Evolutionary conservation across 2,329 filamentous ascomycete genomes (phyloP).

Genomic region (Juglanconis oblonga): DNA sequence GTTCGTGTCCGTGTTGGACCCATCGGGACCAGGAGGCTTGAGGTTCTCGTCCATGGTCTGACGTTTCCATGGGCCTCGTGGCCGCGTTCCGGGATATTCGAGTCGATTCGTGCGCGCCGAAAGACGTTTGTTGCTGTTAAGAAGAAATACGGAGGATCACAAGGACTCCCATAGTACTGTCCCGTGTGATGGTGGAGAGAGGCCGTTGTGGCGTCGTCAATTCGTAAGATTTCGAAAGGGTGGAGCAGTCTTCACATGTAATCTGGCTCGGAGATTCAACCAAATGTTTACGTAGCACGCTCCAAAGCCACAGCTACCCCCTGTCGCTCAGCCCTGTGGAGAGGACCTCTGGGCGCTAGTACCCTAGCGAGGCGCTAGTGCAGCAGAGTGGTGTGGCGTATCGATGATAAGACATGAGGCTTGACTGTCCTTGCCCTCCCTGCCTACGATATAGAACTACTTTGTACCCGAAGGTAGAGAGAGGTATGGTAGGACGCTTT

Average conservation of each 20-base stretch:
- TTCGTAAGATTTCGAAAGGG: neutral
- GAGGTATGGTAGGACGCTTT: too few species aligned
- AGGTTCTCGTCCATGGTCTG: slow-evolving; percentile 47
- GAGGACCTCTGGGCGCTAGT: neutral
- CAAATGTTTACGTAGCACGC: neutral
- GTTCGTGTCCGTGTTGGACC: slow-evolving; percentile 20
- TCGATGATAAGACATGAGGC: slow-evolving; percentile 1
- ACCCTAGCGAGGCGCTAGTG: neutral
- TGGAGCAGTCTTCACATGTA: slow-evolving; percentile 16
- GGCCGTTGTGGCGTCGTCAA: neutral
- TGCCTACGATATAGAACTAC: too few species aligned
- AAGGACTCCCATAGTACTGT: neutral
- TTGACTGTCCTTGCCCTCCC: too few species aligned
- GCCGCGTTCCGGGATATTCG: neutral
- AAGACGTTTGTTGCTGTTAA: neutral
- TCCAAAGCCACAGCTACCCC: slow-evolving; percentile 3
- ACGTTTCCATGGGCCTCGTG: slow-evolving; percentile 18
- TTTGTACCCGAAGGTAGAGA: too few species aligned
- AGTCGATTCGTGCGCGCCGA: neutral
- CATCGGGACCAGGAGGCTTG: slow-evolving; percentile 31
- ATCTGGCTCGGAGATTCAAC: slow-evolving; percentile 7
- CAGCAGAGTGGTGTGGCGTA: neutral
- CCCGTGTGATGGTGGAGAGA: neutral
- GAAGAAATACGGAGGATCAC: neutral
- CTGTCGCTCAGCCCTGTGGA: neutral